Evolutionary conservation across 2,329 filamentous ascomycete species (phyloP).

Genomic region (Trichoderma sp.): DNA sequence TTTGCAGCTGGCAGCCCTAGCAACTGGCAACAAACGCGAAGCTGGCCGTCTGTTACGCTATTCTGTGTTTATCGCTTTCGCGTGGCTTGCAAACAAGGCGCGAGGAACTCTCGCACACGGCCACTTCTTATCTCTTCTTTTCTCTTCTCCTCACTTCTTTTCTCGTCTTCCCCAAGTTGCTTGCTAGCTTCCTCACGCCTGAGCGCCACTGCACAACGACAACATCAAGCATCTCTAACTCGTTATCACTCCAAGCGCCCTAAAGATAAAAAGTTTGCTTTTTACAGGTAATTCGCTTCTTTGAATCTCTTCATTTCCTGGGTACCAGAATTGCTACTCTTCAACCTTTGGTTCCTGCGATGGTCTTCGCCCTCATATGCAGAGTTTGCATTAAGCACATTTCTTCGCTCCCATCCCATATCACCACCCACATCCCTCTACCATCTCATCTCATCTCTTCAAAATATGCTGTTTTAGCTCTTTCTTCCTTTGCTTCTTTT

Average conservation of each 20-base stretch:
- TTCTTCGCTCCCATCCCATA: neutral
- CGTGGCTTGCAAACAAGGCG: neutral
- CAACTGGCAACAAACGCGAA: slow-evolving; percentile 7
- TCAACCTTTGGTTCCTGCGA: neutral
- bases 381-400: neutral
- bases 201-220: neutral
- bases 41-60: neutral
- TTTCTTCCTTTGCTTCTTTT: too few species aligned
- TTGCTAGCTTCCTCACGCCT: neutral
- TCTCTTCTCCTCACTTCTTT: neutral
- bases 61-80: neutral
- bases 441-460: neutral
- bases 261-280: neutral
- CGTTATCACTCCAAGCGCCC: neutral
- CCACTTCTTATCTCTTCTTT: neutral
- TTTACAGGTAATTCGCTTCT: neutral
- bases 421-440: neutral
- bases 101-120: too few species aligned
- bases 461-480: too few species aligned
- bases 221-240: neutral
- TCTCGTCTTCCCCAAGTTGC: neutral
- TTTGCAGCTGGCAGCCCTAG: slow-evolving; percentile 16
- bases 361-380: neutral
- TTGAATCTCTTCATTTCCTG: neutral
- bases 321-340: neutral